Evolutionary conservation across 2,329 filamentous ascomycete genomes (phyloP).

Genomic region (Talaromyces sp.): DNA sequence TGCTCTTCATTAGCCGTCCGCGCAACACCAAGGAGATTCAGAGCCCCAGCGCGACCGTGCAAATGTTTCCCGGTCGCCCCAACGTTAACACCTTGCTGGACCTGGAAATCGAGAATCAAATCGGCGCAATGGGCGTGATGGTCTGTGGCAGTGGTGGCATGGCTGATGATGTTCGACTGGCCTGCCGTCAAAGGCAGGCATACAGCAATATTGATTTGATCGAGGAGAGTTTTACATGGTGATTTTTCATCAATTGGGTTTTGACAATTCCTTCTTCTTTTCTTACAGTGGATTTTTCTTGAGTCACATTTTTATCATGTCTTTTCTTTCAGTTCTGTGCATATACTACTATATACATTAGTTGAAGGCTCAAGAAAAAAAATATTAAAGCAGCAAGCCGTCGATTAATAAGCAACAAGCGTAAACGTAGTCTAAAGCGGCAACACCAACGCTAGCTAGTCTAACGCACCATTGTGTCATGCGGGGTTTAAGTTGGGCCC

Average conservation of each 20-base stretch:
- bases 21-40: slow-evolving; percentile 77
- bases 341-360: neutral
- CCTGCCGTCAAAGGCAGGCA: slow-evolving; percentile 60
- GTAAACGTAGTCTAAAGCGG: neutral
- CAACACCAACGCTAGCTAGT: neutral
- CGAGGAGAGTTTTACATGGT: slow-evolving; percentile 66
- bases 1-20: slow-evolving; percentile 86
- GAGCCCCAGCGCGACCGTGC: slow-evolving; percentile 72
- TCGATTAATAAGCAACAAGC: neutral
- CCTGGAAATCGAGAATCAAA: slow-evolving; percentile 74
- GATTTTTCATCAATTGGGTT: neutral
- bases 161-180: slow-evolving; percentile 69
- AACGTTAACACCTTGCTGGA: slow-evolving; percentile 74
- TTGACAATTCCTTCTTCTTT: neutral
- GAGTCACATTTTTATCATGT: neutral
- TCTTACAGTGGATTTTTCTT: neutral
- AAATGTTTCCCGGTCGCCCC: slow-evolving; percentile 87
- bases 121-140: slow-evolving; percentile 83
- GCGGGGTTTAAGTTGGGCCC: neutral
- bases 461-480: neutral
- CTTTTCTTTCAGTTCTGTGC: neutral
- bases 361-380: neutral
- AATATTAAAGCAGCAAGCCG: neutral
- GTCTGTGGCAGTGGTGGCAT: slow-evolving; percentile 73
- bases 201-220: slow-evolving; percentile 65